Base-by-base conservation (phyloP, 768 basidiomycete species). In the Punctularia strigosozonata region DNA sequence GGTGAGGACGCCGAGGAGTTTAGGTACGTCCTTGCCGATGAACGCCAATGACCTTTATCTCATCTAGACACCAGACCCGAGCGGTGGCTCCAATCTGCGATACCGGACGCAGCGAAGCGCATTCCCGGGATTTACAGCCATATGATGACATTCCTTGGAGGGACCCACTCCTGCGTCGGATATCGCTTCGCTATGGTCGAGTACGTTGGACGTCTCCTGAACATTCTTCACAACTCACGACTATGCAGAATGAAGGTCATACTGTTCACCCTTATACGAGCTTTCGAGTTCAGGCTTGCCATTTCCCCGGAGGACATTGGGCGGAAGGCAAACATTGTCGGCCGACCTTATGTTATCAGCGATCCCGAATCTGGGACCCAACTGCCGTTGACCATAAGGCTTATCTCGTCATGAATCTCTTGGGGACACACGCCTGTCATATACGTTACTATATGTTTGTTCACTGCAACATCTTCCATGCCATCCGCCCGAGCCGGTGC, bases 1-100 rank as follows among this genome's bases (percentile, higher is more conserved):
- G 60, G 60, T 7, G 47, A 48, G 14, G 60, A 62, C 31, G 60
- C 59, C 1, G 39, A 44, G 10, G 52, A 54, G 23, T 62, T 59
- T 45, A 44, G 36, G 47, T 46, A 26, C 6, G 42, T 17, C 18
- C 10, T 3, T 22, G 18, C 8, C 3, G 18, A 7, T 23, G 4
- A 22, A 26, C 2, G 13, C 2, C 20, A n/a, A 5, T 4, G n/a
- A 5, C 14, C 19, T 19, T 25, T 6, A 3, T 24, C 18, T 20
- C 17, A 8, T 3, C 2, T 12, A 4, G 6, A 26, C 22, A 24
- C n/a, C 33, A 48, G 47, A 26, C 47, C 47, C 5, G 47, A 48
- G 24, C 41, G 47, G 32, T 49, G 48, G 51, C 22, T n/a, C n/a
- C n/a, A n/a, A n/a, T n/a, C n/a, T n/a, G n/a, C n/a, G 2, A 15